These are phyloP conservation scores for Cicer arietinum DNA, from an alignment of 306 rosid species.

Conservation along the genomic window DNA sequence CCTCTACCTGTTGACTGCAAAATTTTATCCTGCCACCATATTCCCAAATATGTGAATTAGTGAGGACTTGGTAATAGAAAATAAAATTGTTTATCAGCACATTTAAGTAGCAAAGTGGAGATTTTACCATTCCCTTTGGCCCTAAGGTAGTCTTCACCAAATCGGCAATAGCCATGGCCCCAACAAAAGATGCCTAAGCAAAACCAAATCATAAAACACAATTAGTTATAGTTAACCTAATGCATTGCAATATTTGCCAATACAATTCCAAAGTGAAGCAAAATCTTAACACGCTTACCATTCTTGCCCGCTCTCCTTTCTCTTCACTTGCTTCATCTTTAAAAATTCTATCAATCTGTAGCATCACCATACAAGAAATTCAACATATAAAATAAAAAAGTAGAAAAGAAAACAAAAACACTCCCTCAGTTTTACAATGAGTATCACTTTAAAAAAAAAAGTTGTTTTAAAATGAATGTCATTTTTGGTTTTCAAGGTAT, in stretches of 20 bases:
- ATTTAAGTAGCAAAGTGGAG: background rate
- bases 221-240: background rate
- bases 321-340: conserved; percentile 98
- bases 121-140: conserved; percentile 93
- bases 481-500: too few relatives aligned
- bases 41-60: conserved; percentile 21
- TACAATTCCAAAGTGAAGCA: background rate
- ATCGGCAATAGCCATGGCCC: conserved; percentile 96
- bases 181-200: conserved; percentile 86
- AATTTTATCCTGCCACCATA: conserved; percentile 82
- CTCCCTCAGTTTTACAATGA: too few relatives aligned
- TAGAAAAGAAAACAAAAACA: background rate
- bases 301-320: conserved; percentile 95
- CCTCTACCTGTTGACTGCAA: conserved; percentile 96
- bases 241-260: background rate
- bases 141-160: conserved; percentile 94
- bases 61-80: background rate
- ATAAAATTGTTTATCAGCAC: conserved; percentile 1
- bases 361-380: conserved; percentile 38
- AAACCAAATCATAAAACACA: conserved; percentile 15
- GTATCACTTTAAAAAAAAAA: too few relatives aligned
- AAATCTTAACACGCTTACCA: conserved; percentile 61
- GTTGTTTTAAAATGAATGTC: too few relatives aligned
- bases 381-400: background rate
- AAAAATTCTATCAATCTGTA: conserved; percentile 69